Conservation (phyloP, 179 eudicot genomes). For the Corrigiola litoralis region DNA sequence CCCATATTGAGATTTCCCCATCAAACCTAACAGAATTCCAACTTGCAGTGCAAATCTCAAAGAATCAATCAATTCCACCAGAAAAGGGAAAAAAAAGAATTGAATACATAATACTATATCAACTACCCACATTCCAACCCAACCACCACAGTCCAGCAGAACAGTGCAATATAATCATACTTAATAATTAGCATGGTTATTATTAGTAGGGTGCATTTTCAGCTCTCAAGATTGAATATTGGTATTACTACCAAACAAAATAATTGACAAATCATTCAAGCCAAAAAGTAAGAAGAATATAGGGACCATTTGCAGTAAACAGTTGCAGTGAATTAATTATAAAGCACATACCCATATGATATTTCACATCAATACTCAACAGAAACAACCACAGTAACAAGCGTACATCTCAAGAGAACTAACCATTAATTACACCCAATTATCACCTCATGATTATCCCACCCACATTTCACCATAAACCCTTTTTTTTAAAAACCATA, state of each 20-base stretch:
- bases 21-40: conserved; percentile 16
- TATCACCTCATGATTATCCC: neutral
- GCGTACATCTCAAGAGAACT: conserved; percentile 16
- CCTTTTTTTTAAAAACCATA: neutral
- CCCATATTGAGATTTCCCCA: conserved; percentile 21
- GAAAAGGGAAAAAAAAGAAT: neutral
- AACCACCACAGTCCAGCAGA: conserved; percentile 19
- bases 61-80: conserved; percentile 1
- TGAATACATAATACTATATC: neutral
- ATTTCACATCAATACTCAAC: conserved; percentile 26
- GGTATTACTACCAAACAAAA: conserved; percentile 6
- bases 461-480: conserved; percentile 14
- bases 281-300: neutral
- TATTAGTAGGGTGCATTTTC: conserved; percentile 10
- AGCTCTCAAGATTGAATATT: conserved; percentile 8
- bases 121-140: conserved; percentile 16
- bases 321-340: neutral
- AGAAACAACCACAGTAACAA: neutral
- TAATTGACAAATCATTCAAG: conserved; percentile 18
- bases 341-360: conserved; percentile 22
- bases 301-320: conserved; percentile 14
- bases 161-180: conserved; percentile 8
- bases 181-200: conserved; percentile 9
- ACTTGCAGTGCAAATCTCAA: conserved; percentile 24
- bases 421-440: neutral